These are phyloP conservation scores for Fermentozyma sake DNA, from an alignment of 1,139 yeast species.

Conservation along the genomic window DNA sequence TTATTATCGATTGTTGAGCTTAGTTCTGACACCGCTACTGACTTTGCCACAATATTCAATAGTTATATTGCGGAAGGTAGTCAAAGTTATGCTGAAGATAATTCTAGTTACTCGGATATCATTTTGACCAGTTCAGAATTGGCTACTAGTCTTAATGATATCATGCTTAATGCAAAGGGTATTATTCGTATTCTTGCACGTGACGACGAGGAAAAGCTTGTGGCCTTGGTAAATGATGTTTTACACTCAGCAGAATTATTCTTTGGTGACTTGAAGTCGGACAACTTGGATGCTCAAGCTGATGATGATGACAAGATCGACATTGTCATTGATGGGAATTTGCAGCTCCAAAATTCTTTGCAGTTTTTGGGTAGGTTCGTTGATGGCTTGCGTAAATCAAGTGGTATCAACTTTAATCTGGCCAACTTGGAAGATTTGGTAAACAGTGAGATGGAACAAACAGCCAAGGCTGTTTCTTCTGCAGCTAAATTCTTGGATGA, in stretches of 20 bases:
- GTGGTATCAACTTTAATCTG: slow-evolving; percentile 33
- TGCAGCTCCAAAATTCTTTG: slow-evolving; percentile 66
- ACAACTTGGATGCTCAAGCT: slow-evolving; percentile 41
- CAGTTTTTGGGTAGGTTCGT: slow-evolving; percentile 55
- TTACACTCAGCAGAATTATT: slow-evolving; percentile 62
- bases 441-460: slow-evolving; percentile 65
- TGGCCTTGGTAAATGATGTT: slow-evolving; percentile 48
- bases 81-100: slow-evolving; percentile 50
- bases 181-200: slow-evolving; percentile 51
- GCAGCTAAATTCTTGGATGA: slow-evolving; percentile 61
- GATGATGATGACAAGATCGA: slow-evolving; percentile 72
- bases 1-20: slow-evolving; percentile 68
- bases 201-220: slow-evolving; percentile 51
- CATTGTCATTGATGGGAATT: slow-evolving; percentile 68
- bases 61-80: slow-evolving; percentile 76
- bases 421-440: slow-evolving; percentile 69
- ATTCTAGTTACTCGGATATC: slow-evolving; percentile 49
- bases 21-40: slow-evolving; percentile 69
- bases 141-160: slow-evolving; percentile 60
- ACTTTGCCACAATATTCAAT: slow-evolving; percentile 76
- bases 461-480: slow-evolving; percentile 63
- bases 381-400: slow-evolving; percentile 49
- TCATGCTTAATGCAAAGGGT: slow-evolving; percentile 70
- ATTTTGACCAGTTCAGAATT: slow-evolving; percentile 67
- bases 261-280: slow-evolving; percentile 57